Base-by-base conservation (phyloP, 164 flowering plant genomes). In the Nymphaea colorata region DNA sequence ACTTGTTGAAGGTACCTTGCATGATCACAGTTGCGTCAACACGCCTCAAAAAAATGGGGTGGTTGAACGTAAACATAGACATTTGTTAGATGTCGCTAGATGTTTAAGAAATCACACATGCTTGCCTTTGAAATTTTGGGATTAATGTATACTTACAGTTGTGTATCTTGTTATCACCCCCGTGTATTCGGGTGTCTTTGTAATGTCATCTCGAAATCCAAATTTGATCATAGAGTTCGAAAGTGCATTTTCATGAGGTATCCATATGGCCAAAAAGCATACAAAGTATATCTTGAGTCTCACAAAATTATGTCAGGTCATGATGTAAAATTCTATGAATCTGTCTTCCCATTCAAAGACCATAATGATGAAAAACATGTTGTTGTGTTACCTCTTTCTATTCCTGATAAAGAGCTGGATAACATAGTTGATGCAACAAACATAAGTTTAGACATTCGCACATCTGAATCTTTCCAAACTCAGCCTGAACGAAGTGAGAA, bases 11-110 rank as follows among this genome's bases (percentile, higher is more conserved):
- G 4, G 66, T 6, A 4, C 41, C 5, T 4, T 61, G 14, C 36
- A 61, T 61, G n/a, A 61, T 11, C 64, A 6, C 7, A 61, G n/a
- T 6, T 61, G 2, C 36, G 64, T 61, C 36, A 14, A 61, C 1
- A 61, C 2, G 1, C 64, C 2, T 11, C 64, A 61, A 61, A 14
- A 61, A 61, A 61, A 61, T 17, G 64, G 36, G 8, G 36, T 61
- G 16, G 64, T 6, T 17, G 64, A 61, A 61, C 64, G 64, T 25
- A 61, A 61, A 61, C 64, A 61, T 61, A 14, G 64, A 18, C 64
- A 61, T 25, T 2, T 61, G 1, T 17, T 61, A 11, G 8, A 18
- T 6, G 43, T 18, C 5, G 41, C 66, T 64, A 5, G 66, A 18
- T 41, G 10, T 15, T 18, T 64, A 15, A 6, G 43, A 17, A 18